Base-by-base conservation (phyloP, 306 rosid genomes). In the Vigna unguiculata region DNA sequence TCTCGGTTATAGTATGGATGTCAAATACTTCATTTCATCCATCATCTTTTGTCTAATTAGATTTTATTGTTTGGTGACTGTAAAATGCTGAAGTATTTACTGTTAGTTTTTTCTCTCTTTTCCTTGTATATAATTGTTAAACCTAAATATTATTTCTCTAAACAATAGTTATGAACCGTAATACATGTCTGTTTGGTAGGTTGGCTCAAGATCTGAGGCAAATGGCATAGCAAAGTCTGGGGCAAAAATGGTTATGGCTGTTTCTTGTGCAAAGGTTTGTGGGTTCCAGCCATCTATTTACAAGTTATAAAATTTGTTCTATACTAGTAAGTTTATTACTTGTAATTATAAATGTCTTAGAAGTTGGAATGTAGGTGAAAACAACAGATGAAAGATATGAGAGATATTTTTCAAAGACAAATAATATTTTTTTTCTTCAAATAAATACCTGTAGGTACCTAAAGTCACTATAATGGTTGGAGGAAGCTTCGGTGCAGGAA, bases 221-320 rank as follows among this genome's bases (percentile, higher is more conserved):
- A 84, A 85, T 75, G 98, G 98, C 53, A 92, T 95, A 59, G 98
- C 97, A 41, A 95, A 95, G 75, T 87, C 98, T 30, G 97, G 97
- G 71, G 97, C 98, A n/a, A 95, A 95, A 84, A 88, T 95, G 96
- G 98, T 92, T 78, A 92, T 92, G 98, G 98, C 98, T 72, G 98
- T 92, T 76, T 90, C 98, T 72, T 95, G 98, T 73, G 96, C 98
- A 46, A 95, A 95, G 98, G 98, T 95, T 64, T 34, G 87, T 81
- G 46, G 49, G 32, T 71, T 71, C 25, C 64, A 52, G 34, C 65
- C 45, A 12, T 60, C 69, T 58, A 41, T 21, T 76, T 57, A 32
- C 41, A 16, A 15, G 66, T 30, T 34, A 14, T 53, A 14, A 53
- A 79, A 24, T 24, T 65, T 57, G 28, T 3, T 63, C 69, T 72